These are phyloP conservation scores for Cenchrus fungigraminus DNA, from an alignment of 176 grass and related monocot genomes.

Conservation along the genomic window DNA sequence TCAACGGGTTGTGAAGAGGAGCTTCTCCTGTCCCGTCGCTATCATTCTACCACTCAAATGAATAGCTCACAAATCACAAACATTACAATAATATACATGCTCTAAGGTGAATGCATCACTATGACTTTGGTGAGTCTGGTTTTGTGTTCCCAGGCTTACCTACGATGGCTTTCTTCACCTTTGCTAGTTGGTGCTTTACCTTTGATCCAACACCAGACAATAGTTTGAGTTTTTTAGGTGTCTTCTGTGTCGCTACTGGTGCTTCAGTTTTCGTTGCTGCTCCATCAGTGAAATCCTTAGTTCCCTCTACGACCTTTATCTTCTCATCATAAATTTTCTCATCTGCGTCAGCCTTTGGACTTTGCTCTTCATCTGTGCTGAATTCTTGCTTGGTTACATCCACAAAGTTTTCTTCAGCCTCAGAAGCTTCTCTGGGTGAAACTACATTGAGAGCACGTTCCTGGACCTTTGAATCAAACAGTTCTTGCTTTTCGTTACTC, in stretches of 20 bases:
- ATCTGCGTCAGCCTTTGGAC: constrained; percentile 42
- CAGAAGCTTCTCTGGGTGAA: constrained; percentile 40
- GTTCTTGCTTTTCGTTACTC: constrained; percentile 38
- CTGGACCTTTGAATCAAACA: constrained; percentile 42
- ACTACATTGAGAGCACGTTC: constrained; percentile 36
- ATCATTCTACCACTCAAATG: constrained; percentile 28
- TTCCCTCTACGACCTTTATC: constrained; percentile 52
- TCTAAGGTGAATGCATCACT: constrained; percentile 40
- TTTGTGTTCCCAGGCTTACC: constrained; percentile 72
- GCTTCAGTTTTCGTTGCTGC: constrained; percentile 43
- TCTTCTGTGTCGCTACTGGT: constrained; percentile 56
- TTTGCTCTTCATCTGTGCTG: constrained; percentile 48
- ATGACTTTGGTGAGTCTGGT: constrained; percentile 55
- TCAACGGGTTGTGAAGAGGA: constrained; percentile 25
- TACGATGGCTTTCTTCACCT: constrained; percentile 89
- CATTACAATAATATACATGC: constrained; percentile 42
- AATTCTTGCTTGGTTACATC: constrained; percentile 35
- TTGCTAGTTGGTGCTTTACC: constrained; percentile 84
- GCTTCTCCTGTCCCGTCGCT: constrained; percentile 6
- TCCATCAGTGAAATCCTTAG: constrained; percentile 37
- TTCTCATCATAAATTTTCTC: constrained; percentile 50
- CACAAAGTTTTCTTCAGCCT: constrained; percentile 42
- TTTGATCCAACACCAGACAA: constrained; percentile 87
- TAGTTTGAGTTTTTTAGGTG: constrained; percentile 75
- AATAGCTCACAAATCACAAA: constrained; percentile 46